phyloP scores from a whole-genome alignment of 2,329 filamentous ascomycete genomes.

The Trichophyton benhamiae region DNA sequence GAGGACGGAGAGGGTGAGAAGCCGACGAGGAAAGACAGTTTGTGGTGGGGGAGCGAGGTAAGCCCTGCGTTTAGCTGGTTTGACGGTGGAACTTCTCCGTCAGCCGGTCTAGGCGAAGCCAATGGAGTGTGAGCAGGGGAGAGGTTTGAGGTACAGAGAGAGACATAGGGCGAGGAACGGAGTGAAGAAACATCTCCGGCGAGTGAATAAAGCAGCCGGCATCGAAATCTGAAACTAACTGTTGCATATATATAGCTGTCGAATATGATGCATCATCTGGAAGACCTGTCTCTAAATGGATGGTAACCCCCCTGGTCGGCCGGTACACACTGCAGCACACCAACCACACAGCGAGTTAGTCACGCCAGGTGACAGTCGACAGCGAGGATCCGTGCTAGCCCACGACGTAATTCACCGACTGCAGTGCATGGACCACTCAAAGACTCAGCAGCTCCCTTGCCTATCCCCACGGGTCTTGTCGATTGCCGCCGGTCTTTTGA shows the following conservation, averaged over 20 bases:
- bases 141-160: not conserved
- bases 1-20: not conserved
- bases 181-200: not conserved
- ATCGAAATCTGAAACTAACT: not conserved
- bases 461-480: not conserved
- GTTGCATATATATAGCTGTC: not conserved
- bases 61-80: not conserved
- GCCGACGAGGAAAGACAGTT: not conserved
- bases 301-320: not conserved
- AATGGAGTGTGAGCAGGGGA: too few species aligned
- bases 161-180: not conserved
- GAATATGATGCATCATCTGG: not conserved
- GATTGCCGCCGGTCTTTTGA: not conserved
- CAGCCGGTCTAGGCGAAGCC: not conserved
- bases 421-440: not conserved
- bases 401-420: not conserved
- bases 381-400: not conserved
- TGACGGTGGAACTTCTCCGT: not conserved
- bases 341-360: not conserved
- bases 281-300: not conserved
- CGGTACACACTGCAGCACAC: not conserved
- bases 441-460: too few species aligned
- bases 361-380: not conserved
- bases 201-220: not conserved
- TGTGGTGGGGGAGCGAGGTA: not conserved